Percentiles rank a stretch among this genome's conserved stretches.
Conservation (phyloP, 495 filamentous ascomycete genomes). For the Penicillium fimorum region DNA sequence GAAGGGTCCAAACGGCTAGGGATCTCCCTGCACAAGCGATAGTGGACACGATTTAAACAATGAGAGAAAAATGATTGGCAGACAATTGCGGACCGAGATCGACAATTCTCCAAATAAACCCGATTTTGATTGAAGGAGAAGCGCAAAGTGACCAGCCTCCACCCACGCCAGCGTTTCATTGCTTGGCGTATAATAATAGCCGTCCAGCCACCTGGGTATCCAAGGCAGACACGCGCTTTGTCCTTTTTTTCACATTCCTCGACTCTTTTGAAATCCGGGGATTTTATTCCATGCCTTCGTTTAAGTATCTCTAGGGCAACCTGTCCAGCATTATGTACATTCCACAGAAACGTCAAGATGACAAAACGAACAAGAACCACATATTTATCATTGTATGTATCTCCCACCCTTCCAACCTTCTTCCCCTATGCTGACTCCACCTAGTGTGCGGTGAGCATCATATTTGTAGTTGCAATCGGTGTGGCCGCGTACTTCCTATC, state of each 20-base stretch:
- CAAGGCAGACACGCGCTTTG: not conserved
- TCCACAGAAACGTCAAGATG: conserved; percentile 25
- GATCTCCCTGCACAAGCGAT: not conserved
- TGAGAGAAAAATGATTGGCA: no score
- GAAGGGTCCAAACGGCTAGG: not conserved
- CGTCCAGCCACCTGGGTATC: not conserved
- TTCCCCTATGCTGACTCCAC: conserved; percentile 9
- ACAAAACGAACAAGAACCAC: conserved; percentile 18
- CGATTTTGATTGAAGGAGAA: conserved; percentile 6
- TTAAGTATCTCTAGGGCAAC: conserved; percentile 22
- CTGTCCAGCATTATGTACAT: conserved; percentile 27
- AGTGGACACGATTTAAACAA: no score
- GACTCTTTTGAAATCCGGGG: conserved; percentile 12
- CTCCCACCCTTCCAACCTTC: not conserved
- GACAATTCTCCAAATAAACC: not conserved
- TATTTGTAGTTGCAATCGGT: conserved; percentile 39
- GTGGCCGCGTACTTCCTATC: conserved; percentile 46
- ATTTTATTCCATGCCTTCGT: conserved; percentile 20
- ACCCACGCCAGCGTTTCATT: conserved; percentile 6
- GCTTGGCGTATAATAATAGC: conserved; percentile 11
- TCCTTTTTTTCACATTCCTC: conserved; percentile 11
- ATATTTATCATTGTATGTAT: conserved; percentile 30
- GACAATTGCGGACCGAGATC: not conserved
- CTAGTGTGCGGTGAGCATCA: conserved; percentile 37
- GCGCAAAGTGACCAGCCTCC: conserved; percentile 4